phyloP scores from a whole-genome alignment of 441 rosid genomes.

The Codiaeum variegatum region DNA sequence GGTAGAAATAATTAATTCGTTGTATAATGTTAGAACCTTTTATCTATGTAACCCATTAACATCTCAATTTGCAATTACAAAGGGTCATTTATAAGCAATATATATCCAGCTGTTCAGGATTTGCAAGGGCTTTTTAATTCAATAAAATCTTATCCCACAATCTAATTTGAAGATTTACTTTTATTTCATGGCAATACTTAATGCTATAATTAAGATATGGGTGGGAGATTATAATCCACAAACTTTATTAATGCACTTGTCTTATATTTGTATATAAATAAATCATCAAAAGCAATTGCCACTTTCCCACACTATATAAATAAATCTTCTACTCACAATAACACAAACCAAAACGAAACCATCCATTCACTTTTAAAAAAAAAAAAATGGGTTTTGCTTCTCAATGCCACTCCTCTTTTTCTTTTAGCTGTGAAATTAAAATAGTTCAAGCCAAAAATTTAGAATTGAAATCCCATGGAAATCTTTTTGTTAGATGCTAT shows the following conservation, averaged over 20 bases:
- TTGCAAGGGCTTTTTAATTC: conserved; percentile 13
- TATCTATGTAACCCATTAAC: not conserved
- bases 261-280: not conserved
- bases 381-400: conserved; percentile 36
- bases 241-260: not conserved
- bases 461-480: conserved; percentile 34
- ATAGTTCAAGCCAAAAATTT: conserved; percentile 63
- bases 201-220: conserved; percentile 7
- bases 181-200: conserved; percentile 10
- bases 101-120: conserved; percentile 23
- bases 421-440: conserved; percentile 50
- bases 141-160: conserved; percentile 10
- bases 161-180: not conserved
- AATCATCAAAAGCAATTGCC: too few relatives aligned
- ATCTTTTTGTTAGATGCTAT: conserved; percentile 58
- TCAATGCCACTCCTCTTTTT: conserved; percentile 17
- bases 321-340: not conserved
- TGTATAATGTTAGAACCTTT: too few relatives aligned
- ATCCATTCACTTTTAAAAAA: too few relatives aligned
- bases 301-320: conserved; percentile 14
- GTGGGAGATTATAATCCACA: conserved; percentile 10
- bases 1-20: too few relatives aligned
- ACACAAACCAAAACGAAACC: not conserved
- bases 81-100: conserved; percentile 5
- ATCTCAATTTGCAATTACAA: not conserved